Evolutionary conservation across 345 rosid species (phyloP), one percentile per base, ranked within the genome.

Genomic region (Euclidium syriacum): DNA sequence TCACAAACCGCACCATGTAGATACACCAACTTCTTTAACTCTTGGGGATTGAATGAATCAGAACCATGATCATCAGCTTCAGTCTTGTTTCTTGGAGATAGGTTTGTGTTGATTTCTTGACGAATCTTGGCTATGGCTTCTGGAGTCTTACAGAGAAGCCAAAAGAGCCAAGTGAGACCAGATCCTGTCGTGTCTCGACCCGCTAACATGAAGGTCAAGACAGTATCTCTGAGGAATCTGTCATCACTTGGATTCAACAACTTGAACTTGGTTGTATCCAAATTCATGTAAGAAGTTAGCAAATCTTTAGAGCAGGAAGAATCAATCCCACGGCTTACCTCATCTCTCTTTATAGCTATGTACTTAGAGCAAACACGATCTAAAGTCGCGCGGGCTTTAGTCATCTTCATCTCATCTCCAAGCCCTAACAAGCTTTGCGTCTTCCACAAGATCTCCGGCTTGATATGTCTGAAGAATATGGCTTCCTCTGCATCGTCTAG

Each of bases 171-270:
- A 5, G 68, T 26, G 7, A 81, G 55, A 52, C 38, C 38, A 5
- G 57, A 52, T 4, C 20, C 16, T n/a, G 38, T 29, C 3, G 55
- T 50, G 32, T 71, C 83, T 32, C 77, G 38, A 10, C 85, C 79
- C 5, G 81, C 83, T 15, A 72, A 3, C 64, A 79, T 22, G 50
- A 79, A 55, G 30, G 33, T 74, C 18, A 76, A 3, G 24, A 79
- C n/a, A 17, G 60, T 78, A 51, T 78, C 85, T 48, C 78, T 74
- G 11, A 78, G 7, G 49, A 74, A 79, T 39, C 69, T 51, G 10
- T 76, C 63, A 2, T 52, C 67, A 49, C n/a, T n/a, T 6, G 58
- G 33, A 2, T 55, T 40, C 3, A 41, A 42, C 0, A 43, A n/a
- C 12, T 43, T 16, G 8, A 6, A 43, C 16, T 6, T 44, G 19